A percentile compares a stretch with the other conserved stretches of the same genome.
Conservation (phyloP, 345 rosid genomes). For the Ailanthus altissimus region DNA sequence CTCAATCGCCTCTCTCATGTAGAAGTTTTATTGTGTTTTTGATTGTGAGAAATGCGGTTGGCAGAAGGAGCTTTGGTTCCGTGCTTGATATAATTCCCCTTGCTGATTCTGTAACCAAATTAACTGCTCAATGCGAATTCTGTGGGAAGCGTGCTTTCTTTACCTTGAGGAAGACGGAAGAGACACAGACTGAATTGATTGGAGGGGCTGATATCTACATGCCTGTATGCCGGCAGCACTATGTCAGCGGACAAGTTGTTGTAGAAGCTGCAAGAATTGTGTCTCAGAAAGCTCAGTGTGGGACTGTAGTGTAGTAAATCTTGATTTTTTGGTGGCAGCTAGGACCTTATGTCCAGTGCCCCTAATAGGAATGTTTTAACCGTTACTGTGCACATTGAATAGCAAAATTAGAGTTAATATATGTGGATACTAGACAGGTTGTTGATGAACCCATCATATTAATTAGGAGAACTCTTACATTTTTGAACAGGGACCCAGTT, state of each 20-base stretch:
- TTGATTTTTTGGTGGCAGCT: too few relatives aligned
- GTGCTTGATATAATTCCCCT: conserved; percentile 78
- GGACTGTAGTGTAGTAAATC: conserved; percentile 4
- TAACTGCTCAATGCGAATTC: conserved; percentile 72
- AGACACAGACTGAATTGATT: conserved; percentile 62
- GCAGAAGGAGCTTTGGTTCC: conserved; percentile 78
- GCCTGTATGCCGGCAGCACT: conserved; percentile 85
- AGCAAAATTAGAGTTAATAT: background rate
- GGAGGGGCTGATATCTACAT: conserved; percentile 83
- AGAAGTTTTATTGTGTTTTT: background rate
- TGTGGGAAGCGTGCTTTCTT: conserved; percentile 75
- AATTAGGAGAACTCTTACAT: background rate
- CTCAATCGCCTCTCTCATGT: background rate
- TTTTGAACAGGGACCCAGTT: background rate
- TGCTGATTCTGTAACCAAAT: conserved; percentile 81
- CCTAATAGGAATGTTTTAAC: background rate
- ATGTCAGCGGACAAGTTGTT: conserved; percentile 67
- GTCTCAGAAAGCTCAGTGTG: conserved; percentile 41
- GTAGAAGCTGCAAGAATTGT: conserved; percentile 69
- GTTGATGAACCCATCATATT: background rate
- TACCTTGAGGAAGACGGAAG: conserved; percentile 77
- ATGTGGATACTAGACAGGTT: background rate
- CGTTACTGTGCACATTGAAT: background rate
- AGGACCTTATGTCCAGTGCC: too few relatives aligned
- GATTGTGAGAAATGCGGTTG: conserved; percentile 13